Conservation (phyloP, 805 yeast genomes). For the Tetrapisispora iriomotensis region DNA sequence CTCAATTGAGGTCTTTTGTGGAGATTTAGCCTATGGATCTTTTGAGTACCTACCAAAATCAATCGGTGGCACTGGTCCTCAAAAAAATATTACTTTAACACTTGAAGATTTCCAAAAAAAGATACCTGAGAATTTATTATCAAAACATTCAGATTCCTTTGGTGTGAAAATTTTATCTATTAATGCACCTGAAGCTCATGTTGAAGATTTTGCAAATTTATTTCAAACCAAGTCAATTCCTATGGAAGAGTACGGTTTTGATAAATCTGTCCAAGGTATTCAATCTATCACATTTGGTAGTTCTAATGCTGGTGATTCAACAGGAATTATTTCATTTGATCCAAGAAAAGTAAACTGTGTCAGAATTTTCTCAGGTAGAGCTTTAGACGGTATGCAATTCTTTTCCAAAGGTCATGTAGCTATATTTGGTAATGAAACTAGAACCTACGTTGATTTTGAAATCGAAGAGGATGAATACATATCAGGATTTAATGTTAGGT, state of each 20-base stretch:
- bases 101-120: slow-evolving; percentile 35
- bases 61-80: slow-evolving; percentile 55
- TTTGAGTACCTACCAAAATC: slow-evolving; percentile 50
- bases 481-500: slow-evolving; percentile 50
- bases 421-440: slow-evolving; percentile 44
- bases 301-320: slow-evolving; percentile 21
- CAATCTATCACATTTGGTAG: slow-evolving; percentile 24
- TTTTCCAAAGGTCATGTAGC: slow-evolving; percentile 22
- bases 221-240: slow-evolving; percentile 12
- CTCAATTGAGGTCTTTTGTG: slow-evolving; percentile 59
- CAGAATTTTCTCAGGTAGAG: slow-evolving; percentile 62
- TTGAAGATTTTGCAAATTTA: slow-evolving; percentile 38
- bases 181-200: slow-evolving; percentile 49
- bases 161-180: slow-evolving; percentile 44
- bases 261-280: slow-evolving; percentile 15
- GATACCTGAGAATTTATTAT: slow-evolving; percentile 24
- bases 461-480: slow-evolving; percentile 50
- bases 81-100: slow-evolving; percentile 39
- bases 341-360: slow-evolving; percentile 36
- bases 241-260: slow-evolving; percentile 24
- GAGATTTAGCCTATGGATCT: slow-evolving; percentile 42
- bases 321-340: slow-evolving; percentile 22
- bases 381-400: slow-evolving; percentile 74
- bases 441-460: slow-evolving; percentile 43
- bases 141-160: slow-evolving; percentile 23